Conservation (phyloP, 176 grass and related monocot genomes). For the Musa beccarii region DNA sequence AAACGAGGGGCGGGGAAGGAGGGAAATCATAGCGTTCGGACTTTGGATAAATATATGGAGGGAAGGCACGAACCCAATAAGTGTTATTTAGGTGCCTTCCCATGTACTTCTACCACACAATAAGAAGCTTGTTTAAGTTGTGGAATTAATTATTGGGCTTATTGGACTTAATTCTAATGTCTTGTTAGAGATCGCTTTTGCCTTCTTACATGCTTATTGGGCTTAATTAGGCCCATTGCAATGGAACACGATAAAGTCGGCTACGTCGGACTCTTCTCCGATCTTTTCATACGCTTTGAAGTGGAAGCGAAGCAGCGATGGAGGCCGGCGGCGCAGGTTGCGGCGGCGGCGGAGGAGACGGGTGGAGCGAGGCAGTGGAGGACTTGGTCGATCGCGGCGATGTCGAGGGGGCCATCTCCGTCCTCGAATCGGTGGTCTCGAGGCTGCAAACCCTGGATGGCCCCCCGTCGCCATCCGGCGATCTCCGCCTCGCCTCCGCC, state of each 20-base stretch:
- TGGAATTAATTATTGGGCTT: no score
- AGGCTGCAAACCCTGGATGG: conserved; percentile 1
- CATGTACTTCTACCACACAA: neutral
- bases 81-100: neutral
- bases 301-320: neutral
- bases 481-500: conserved; percentile 55
- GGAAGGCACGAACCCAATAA: conserved; percentile 9
- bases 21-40: conserved; percentile 10
- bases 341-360: conserved; percentile 10
- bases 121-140: no score
- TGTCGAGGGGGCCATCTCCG: conserved; percentile 51
- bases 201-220: no score
- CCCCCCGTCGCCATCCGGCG: conserved; percentile 19
- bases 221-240: no score
- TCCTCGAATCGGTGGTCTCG: conserved; percentile 57
- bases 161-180: no score
- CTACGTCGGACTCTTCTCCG: neutral
- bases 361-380: conserved; percentile 79
- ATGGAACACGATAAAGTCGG: neutral
- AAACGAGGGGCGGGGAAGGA: neutral
- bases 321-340: neutral
- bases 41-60: conserved; percentile 14
- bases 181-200: no score
- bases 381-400: conserved; percentile 61
- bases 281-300: neutral